Base-by-base conservation (phyloP, 148 eudicot species). In the Vaccinium darrowii region DNA sequence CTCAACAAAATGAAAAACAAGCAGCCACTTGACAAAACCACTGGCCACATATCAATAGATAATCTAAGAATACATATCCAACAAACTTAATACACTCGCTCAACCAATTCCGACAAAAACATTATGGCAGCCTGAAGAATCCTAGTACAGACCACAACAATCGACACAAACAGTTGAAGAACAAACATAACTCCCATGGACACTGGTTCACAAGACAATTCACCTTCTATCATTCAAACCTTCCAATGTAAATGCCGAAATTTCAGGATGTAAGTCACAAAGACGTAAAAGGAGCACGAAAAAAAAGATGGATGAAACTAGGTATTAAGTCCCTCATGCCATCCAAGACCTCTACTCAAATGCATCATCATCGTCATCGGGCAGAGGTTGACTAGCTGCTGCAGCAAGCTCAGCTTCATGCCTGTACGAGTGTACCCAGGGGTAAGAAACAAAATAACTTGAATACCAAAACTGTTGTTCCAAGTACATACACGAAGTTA, bases 361-460 rank as follows among this genome's bases (percentile, higher is more conserved):
- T 27, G 77, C 84, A 30, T 81, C 84, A 4, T 65, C 84, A 25
- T 81, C 84, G 2, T 81, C 84, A 18, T 81, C 84, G 0, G 84
- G 84, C 15, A 65, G 57, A 33, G 84, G 84, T 21, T 81, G 76
- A 50, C 84, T 81, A 25, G 84, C 84, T 0, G 84, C 84, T 0
- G 84, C 84, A 51, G 62, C 77, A 82, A 82, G 84, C 62, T 82
- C 84, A 27, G 84, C 84, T 69, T 82, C 84, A 69, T 82, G 84
- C 84, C 84, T 82, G 60, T 19, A 69, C 18, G 13, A 25, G 7
- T 52, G 47, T 8, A 23, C 47, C 57, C 57, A 12, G 39, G 16
- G 12, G 58, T 19, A 60, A 43, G 54, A 81, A 62, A 27, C 80
- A 50, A 10, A 54, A 8, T 25, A 30, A 79, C 19, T 33, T 27